phyloP scores from a whole-genome alignment of 2,329 filamentous ascomycete species.

The Clonostachys rosea region DNA sequence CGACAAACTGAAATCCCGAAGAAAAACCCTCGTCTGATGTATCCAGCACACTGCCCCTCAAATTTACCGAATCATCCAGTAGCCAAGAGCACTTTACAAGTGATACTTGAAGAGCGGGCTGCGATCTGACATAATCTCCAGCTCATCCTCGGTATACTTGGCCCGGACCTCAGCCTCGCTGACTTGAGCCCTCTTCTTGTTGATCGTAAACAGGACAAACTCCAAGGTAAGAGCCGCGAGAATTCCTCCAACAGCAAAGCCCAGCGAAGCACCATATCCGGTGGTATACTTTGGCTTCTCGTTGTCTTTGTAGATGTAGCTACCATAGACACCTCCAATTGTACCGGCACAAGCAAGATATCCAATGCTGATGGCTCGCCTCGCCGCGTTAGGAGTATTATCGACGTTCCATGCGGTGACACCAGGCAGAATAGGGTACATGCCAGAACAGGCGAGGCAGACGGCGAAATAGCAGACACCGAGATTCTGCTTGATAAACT shows the following conservation, averaged over 20 bases:
- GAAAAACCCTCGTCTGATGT: too few relatives aligned
- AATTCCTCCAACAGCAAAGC: slow-evolving; percentile 14
- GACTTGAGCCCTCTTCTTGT: slow-evolving; percentile 10
- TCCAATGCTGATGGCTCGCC: slow-evolving; percentile 61
- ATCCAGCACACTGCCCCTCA: too few relatives aligned
- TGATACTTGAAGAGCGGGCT: slow-evolving; percentile 11
- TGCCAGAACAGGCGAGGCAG: slow-evolving; percentile 64
- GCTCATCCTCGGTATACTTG: slow-evolving; percentile 8
- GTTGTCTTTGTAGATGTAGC: slow-evolving; percentile 3
- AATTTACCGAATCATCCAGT: too few relatives aligned
- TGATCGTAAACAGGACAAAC: slow-evolving; percentile 12
- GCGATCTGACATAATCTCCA: slow-evolving; percentile 10
- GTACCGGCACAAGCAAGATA: slow-evolving; percentile 60
- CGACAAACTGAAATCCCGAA: too few relatives aligned
- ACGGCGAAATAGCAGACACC: slow-evolving; percentile 59
- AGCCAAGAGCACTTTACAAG: slow-evolving; percentile 2
- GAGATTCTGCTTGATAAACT: slow-evolving; percentile 61
- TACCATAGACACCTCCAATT: slow-evolving; percentile 33
- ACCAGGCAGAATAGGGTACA: slow-evolving; percentile 76
- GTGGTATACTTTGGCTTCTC: slow-evolving; percentile 16
- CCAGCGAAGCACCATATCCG: slow-evolving; percentile 19
- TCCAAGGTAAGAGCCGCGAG: slow-evolving; percentile 15
- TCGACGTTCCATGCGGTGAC: slow-evolving; percentile 74
- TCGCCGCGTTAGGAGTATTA: slow-evolving; percentile 64
- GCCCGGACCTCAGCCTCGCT: slow-evolving; percentile 8